Base-by-base conservation (phyloP, 1,139 yeast genomes). In the Groenewaldozyma sp. region DNA sequence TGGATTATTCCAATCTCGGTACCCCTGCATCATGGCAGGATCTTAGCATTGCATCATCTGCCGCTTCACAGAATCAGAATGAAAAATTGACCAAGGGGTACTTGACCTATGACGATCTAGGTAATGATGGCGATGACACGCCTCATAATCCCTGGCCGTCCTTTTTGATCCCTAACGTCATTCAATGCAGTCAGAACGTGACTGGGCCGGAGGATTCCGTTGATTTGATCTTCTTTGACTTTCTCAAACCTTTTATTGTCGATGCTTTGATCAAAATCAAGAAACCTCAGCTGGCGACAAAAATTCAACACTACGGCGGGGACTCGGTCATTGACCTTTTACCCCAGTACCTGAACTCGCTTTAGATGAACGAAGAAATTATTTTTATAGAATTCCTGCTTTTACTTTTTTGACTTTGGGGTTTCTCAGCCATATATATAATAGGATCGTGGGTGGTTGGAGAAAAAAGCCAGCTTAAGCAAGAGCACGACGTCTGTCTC, bases 101-200 rank as follows among this genome's bases (percentile, higher is more conserved):
- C 52, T 78, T 77, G 0, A 87, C 98, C 0, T 55, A 63, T 37
- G 98, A 91, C 57, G 97, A 87, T 53, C 70, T 73, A 51, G 97
- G 96, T 0, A 59, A 65, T 45, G 76, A 76, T 47, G 98, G 98
- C 13, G 98, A 91, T 55, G 97, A 91, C 54, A 86, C 95, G 0
- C 65, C 71, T 1, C 98, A 91, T 59, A 68, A 66, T 41, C 72
- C 82, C 1, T 72, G 81, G 41, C 65, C 67, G 0, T 66, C 70
- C 44, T 79, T 70, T 54, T 72, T 71, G 3, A 67, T 83, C 3
- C 94, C 95, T 2, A 86, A 84, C 51, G 93, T 84, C 4, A 76
- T 88, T 14, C 81, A 76, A 51, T 62, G 79, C 1, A 47, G 51
- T 13, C 54, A 59, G 29, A 58, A 55, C 16, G 59, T 60, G 14